Evolutionary conservation across 139 green algal species (phyloP), one percentile per base, ranked within the genome.

Genomic region (Axilococcus clingmanii): DNA sequence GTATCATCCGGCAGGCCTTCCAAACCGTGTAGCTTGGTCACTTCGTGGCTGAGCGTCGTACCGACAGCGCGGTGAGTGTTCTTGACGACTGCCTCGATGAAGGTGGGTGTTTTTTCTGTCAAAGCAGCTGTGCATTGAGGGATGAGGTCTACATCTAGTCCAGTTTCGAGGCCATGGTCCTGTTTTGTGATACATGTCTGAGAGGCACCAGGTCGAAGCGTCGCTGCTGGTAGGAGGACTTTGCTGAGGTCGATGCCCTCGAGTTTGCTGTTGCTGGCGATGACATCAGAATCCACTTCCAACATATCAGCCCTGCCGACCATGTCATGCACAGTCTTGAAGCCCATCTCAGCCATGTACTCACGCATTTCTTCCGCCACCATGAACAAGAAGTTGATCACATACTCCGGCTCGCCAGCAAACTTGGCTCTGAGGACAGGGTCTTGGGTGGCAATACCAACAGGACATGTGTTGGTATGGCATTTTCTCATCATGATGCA

Each of bases 331-430:
- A 96, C 68, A 40, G 43, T 85, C 40, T 59, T 43, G 64, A 94
- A 82, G 34, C 87, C 87, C 65, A 95, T 70, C n/a, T 54, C 28
- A 57, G 88, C 83, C 89, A 97, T 95, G 70, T 79, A 69, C 38
- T 82, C 71, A 24, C 88, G 68, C 55, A 88, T 67, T 68, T 97
- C 86, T 72, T 97, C 88, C 6, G 88, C 88, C 41, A 96, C 74
- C 80, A 96, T 88, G 75, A 94, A 96, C 36, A 96, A 55, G 74
- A 75, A 96, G 71, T 97, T 96, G 67, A 96, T 87, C 27, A 96
- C 89, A 53, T 92, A 63, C 71, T 96, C 88, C 3, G 86, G 82
- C 76, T 94, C 48, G 5, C 86, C 87, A 7, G 63, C 69, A 66
- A 96, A 96, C 84, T 96, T 96, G 62, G 82, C 86, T 19, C 88